Evolutionary conservation across 2,329 filamentous ascomycete genomes (phyloP).

Genomic region (Leptosphaerulina australis): DNA sequence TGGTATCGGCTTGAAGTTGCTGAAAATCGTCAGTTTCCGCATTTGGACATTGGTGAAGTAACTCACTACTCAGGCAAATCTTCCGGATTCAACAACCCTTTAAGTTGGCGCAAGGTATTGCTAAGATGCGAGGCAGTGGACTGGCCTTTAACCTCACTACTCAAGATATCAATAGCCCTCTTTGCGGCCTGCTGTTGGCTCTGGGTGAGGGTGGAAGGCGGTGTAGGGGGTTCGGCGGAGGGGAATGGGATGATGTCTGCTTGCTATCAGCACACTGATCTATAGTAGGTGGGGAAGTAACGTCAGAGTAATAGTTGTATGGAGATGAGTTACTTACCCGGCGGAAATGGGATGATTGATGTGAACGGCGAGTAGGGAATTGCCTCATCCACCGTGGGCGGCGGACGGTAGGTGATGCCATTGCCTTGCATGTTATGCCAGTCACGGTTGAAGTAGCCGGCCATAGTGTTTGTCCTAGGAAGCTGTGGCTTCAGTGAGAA

Average conservation of each 20-base stretch:
- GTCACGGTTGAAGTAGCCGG: constrained; percentile 30
- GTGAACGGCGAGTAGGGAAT: constrained; percentile 83
- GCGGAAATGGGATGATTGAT: constrained; percentile 77
- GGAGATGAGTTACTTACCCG: constrained; percentile 60
- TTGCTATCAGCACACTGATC: constrained; percentile 23
- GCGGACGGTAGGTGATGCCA: constrained; percentile 47
- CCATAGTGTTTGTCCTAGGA: constrained; percentile 27
- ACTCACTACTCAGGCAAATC: constrained; percentile 72
- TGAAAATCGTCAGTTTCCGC: constrained; percentile 24
- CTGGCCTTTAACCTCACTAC: constrained; percentile 68
- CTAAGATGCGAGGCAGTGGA: constrained; percentile 70
- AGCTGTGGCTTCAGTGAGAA: constrained; percentile 2
- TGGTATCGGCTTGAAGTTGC: constrained; percentile 41
- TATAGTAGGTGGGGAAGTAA: constrained; percentile 26
- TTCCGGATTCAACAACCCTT: constrained; percentile 74
- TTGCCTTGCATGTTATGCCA: constrained; percentile 45
- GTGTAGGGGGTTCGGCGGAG: constrained; percentile 49
- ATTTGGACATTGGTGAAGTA: not conserved
- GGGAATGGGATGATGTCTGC: constrained; percentile 56
- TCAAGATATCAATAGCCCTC: constrained; percentile 68
- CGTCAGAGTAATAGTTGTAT: constrained; percentile 18
- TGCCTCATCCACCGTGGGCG: constrained; percentile 70
- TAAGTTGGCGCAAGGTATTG: constrained; percentile 74
- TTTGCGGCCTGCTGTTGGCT: constrained; percentile 59
- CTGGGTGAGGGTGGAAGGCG: constrained; percentile 44